Evolutionary conservation across 2,329 filamentous ascomycete genomes (phyloP), one percentile per base, ranked within the genome.

Genomic region (Ophiostoma quercus): DNA sequence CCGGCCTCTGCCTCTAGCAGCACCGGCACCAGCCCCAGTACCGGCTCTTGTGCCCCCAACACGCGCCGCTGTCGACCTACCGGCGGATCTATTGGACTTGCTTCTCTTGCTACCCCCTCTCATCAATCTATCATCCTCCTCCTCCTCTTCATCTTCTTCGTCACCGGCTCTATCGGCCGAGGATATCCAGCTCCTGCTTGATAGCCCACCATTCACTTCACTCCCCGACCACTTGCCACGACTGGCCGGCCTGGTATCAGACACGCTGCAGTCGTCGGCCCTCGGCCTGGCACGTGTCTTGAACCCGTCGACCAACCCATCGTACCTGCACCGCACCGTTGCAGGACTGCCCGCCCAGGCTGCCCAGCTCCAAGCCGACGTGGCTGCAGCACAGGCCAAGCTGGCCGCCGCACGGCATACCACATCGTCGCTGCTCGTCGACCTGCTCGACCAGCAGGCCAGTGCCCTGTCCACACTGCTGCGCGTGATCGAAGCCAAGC

Each of bases 321-420:
- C 84, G 25, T 86, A 81, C 74, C 78, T 88, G n/a, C 87, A 88
- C 78, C 85, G 87, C 25, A 77, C 80, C 32, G 83, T 89, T 67
- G 79, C 85, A 0, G 78, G 80, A 22, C 79, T 90, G 1, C 78
- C 83, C 0, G 72, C 77, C 1, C 77, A 80, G 32, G 76, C 82
- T 22, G 72, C 77, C 3, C 71, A 78, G 2, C 80, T 86, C 1
- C 75, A 74, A n/a, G 43, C 75, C 14, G 72, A 77, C 3, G 74
- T 82, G 4, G 70, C 75, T 2, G 71, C 74, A 2, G 74, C 78
- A 1, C 77, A 78, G 37, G 69, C 73, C 2, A 69, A 75, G 1
- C 78, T 87, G 7, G 76, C 79, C 0, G 71, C 71, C 1, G 75
- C 79, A 4, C 83, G 84, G 12, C 76, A 82, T 7, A 75, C 76